Evolutionary conservation across 441 rosid genomes (phyloP).

Genomic region (Pelargonium myrrhifolium): DNA sequence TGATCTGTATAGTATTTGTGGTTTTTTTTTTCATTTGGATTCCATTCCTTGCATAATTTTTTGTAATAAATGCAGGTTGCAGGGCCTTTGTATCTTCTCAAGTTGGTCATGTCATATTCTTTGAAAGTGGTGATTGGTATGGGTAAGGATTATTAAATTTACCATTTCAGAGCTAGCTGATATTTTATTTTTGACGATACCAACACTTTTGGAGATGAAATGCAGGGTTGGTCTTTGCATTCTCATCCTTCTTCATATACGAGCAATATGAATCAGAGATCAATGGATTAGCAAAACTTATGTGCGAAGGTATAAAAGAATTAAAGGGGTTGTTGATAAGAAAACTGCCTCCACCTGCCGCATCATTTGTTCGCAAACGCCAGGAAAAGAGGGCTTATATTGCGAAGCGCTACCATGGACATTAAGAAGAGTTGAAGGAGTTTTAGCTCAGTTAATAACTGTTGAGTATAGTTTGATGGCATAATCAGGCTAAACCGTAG

Average conservation of each 20-base stretch:
- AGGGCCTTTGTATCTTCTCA: constrained; percentile 37
- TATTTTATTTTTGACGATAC: background rate
- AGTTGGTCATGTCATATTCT: constrained; percentile 33
- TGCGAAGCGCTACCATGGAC: background rate
- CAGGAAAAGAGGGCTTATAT: background rate
- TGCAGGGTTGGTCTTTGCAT: constrained; percentile 60
- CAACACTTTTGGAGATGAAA: constrained; percentile 10
- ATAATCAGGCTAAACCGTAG: constrained; percentile 1
- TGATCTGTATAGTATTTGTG: background rate
- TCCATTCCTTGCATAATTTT: constrained; percentile 14
- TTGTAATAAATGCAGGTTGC: constrained; percentile 35
- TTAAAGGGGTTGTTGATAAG: constrained; percentile 26
- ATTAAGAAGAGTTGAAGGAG: no score
- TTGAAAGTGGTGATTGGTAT: constrained; percentile 33
- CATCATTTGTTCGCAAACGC: constrained; percentile 18
- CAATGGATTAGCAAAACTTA: constrained; percentile 36
- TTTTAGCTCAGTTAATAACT: background rate
- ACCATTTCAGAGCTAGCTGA: background rate
- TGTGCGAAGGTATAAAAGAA: constrained; percentile 21
- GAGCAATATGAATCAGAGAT: constrained; percentile 76
- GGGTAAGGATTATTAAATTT: constrained; percentile 38
- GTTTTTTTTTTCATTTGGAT: background rate
- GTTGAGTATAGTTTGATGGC: background rate
- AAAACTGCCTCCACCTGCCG: constrained; percentile 32
- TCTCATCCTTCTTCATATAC: constrained; percentile 68